Evolutionary conservation across 2,329 filamentous ascomycete species (phyloP), one percentile per base, ranked within the genome.

Genomic region (Cladosporium sp.): DNA sequence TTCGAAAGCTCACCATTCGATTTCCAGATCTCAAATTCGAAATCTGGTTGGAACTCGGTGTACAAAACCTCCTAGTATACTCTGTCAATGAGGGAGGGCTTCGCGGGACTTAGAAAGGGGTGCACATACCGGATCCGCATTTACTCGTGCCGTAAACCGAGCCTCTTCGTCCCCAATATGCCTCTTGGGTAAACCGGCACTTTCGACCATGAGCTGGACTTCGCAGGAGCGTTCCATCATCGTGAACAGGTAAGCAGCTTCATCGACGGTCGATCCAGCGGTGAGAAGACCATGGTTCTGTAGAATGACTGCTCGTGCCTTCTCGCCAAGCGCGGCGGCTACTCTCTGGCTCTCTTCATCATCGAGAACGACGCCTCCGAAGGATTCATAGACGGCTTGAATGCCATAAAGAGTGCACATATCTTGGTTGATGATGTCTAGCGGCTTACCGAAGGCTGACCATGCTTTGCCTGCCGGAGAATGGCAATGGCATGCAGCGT

Each of bases 141-240:
- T 62, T 68, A 72, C 70, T 52, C 64, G 64, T 55, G 75, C 75
- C 11, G 74, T 77, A 54, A 71, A 77, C 7, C 22, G 22, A 5
- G 77, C 75, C 38, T 76, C 75, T 49, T 77, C 72, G 43, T 79
- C 74, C 17, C 68, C 68, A 32, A 81, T 73, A 2, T 73, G 61
- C 7, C 72, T 61, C 57, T 79, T 80, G 20, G 69, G 63, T 11
- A 76, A 57, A 1, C 70, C 69, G 11, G 73, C 72, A 0, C 83
- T 82, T 67, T 88, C 84, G 36, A 81, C 80, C 58, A 77, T 72
- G 39, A 86, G 70, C 69, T 88, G 84, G 29, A 84, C 77, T 40
- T 79, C 74, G 64, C 84, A 87, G 30, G 77, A 79, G 38, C 81
- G 74, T 62, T 71, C 68, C 52, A 71, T 55, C 18, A 57, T 53